phyloP scores from a whole-genome alignment of 169 alveolate genomes.

The Eimeria acervulina region DNA sequence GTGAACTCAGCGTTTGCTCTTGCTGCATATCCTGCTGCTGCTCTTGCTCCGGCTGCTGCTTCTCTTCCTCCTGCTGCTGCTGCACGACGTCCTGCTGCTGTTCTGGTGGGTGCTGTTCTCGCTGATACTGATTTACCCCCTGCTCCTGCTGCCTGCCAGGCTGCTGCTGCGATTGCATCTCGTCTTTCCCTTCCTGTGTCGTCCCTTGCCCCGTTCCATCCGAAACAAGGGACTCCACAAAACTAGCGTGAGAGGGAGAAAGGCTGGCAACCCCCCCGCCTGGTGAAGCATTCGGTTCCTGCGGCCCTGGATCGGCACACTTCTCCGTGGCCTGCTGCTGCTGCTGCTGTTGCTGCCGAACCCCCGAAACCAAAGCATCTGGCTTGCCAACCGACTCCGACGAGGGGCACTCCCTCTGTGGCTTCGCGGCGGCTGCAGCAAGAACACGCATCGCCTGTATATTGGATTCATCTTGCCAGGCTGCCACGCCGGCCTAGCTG shows the following conservation, averaged over 20 bases:
- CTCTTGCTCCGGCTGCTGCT: not conserved
- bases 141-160: not conserved
- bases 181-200: not conserved
- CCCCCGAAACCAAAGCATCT: not conserved
- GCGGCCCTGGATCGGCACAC: not conserved
- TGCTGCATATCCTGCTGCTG: not conserved
- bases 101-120: not conserved
- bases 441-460: not conserved
- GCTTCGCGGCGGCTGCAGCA: not conserved
- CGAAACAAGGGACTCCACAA: not conserved
- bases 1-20: not conserved
- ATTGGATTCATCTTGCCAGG: not conserved
- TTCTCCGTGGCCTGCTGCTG: not conserved
- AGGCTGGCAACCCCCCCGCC: not conserved
- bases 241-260: not conserved
- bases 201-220: not conserved
- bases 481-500: not conserved
- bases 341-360: constrained; percentile 21
- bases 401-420: not conserved
- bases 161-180: not conserved
- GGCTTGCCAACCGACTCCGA: not conserved
- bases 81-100: not conserved
- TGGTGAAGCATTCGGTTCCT: not conserved
- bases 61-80: not conserved
- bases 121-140: not conserved